Conservation (phyloP, 2,329 filamentous ascomycete genomes). For the Cordyceps cicadae region DNA sequence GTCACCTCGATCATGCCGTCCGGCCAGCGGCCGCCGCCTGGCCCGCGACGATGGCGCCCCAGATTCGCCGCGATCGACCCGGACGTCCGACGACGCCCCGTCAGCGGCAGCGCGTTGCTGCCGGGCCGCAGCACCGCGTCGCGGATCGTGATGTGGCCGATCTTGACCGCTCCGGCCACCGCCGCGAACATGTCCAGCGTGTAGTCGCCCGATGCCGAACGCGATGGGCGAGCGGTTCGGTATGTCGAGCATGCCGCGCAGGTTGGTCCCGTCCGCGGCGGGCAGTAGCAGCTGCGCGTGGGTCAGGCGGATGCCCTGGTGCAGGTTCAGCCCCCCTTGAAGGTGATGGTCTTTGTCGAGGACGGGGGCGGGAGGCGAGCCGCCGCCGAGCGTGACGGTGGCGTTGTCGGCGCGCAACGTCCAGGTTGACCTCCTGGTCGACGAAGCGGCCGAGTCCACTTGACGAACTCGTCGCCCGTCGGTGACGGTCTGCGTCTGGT, state of each 20-base stretch:
- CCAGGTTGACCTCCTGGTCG: not conserved
- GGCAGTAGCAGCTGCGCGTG: not conserved
- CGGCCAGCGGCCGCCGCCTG: not conserved
- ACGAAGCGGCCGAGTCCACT: constrained; percentile 1
- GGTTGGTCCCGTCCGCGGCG: not conserved
- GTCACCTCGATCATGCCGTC: not conserved
- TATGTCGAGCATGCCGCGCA: not conserved
- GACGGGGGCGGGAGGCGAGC: not conserved
- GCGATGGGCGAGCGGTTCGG: not conserved
- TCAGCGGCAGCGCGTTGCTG: not conserved
- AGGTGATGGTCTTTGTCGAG: not conserved
- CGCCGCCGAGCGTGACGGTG: not conserved
- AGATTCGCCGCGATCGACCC: not conserved
- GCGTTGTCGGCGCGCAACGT: not conserved
- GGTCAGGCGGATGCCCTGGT: not conserved
- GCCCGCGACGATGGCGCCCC: not conserved
- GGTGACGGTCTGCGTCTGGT: not conserved
- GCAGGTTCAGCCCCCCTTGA: not conserved
- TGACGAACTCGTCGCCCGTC: not conserved
- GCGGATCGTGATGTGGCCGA: not conserved
- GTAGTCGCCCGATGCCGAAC: constrained; percentile 1
- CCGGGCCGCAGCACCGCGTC: not conserved
- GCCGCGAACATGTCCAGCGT: not conserved
- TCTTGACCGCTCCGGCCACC: not conserved
- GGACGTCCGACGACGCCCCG: not conserved